These are phyloP conservation scores for Hypoxylon lienhwacheense DNA, from an alignment of 495 filamentous ascomycete species.

Conservation along the genomic window DNA sequence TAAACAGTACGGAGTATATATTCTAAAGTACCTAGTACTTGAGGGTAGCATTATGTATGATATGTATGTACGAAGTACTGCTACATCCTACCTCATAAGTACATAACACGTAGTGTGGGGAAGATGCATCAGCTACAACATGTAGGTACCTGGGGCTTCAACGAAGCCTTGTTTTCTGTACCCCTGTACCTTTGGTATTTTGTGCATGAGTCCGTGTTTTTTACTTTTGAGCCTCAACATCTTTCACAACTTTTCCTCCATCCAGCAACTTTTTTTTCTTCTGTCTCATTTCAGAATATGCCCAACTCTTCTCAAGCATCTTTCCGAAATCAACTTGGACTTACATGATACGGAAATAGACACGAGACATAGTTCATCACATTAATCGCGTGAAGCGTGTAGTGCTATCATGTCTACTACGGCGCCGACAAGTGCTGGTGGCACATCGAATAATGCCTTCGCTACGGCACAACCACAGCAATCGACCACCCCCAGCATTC, in stretches of 20 bases:
- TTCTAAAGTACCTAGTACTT: too few relatives aligned
- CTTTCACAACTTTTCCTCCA: not conserved
- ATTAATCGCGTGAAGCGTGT: not conserved
- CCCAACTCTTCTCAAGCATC: not conserved
- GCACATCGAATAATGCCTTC: constrained; percentile 27
- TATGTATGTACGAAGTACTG: too few relatives aligned
- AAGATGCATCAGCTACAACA: too few relatives aligned
- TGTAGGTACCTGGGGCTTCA: not conserved
- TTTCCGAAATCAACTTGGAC: not conserved
- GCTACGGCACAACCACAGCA: constrained; percentile 26
- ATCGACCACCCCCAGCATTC: constrained; percentile 27
- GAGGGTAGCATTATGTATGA: too few relatives aligned
- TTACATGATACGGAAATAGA: not conserved
- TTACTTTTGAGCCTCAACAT: constrained; percentile 31
- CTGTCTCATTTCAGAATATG: constrained; percentile 1
- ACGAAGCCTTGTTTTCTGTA: constrained; percentile 1
- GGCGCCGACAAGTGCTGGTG: constrained; percentile 29
- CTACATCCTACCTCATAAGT: too few relatives aligned
- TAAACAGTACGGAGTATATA: too few relatives aligned
- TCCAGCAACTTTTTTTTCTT: not conserved
- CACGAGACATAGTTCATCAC: not conserved
- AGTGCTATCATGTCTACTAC: constrained; percentile 27
- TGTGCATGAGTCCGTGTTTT: constrained; percentile 2
- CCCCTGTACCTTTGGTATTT: not conserved
- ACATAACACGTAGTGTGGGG: not conserved